Percentiles rank a stretch among this genome's conserved stretches.
phyloP scores from a whole-genome alignment of 768 basidiomycete genomes.

The Amanita jacksonii region DNA sequence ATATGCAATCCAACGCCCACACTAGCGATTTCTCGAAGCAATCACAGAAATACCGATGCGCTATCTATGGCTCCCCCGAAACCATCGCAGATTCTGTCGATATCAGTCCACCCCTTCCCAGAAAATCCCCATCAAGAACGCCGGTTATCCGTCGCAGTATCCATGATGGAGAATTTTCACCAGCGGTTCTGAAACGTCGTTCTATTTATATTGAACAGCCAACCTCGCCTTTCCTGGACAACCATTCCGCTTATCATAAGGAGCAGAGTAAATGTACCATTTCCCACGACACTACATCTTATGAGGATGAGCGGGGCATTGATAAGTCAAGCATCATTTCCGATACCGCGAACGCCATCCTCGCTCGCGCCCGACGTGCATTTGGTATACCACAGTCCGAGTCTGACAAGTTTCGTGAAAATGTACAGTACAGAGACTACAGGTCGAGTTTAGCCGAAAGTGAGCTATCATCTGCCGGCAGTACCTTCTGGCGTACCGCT shows the following conservation, averaged over 20 bases:
- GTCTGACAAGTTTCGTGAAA: conserved; percentile 23
- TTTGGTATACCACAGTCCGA: conserved; percentile 42
- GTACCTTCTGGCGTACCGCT: conserved; percentile 27
- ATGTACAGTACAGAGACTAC: conserved; percentile 9
- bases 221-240: not conserved
- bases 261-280: not conserved
- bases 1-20: not conserved
- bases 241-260: not conserved
- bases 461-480: conserved; percentile 34
- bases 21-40: not conserved
- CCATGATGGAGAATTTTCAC: conserved; percentile 11
- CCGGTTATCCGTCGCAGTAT: conserved; percentile 20
- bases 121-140: conserved; percentile 18
- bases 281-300: not conserved
- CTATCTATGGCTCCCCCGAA: not conserved
- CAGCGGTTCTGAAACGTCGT: conserved; percentile 18
- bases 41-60: not conserved
- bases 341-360: conserved; percentile 18
- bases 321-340: not conserved
- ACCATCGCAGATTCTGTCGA: not conserved
- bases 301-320: not conserved
- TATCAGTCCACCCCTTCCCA: not conserved
- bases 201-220: conserved; percentile 19
- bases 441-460: conserved; percentile 29
- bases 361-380: conserved; percentile 37